Base-by-base conservation (phyloP, 768 basidiomycete species). In the Boletus rubescentipes region DNA sequence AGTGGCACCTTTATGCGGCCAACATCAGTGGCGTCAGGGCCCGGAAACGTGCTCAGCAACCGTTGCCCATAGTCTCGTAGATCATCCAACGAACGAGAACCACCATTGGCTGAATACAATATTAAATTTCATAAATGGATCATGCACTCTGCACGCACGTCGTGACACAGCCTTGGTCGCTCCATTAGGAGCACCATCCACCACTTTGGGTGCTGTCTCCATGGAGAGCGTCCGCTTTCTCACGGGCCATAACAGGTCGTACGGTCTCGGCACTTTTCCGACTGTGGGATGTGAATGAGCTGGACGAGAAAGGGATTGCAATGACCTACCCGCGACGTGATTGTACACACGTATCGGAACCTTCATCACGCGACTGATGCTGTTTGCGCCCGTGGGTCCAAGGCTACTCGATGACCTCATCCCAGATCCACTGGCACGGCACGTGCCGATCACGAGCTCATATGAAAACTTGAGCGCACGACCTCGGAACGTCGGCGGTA, bases 281-380 rank as follows among this genome's bases (percentile, higher is more conserved):
- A 85, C 83, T 84, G 55, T 18, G 31, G 10, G 54, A 32, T 12
- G 40, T 14, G 29, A 38, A 43, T 51, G 58, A 40, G 54, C 45
- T 26, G 20, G 59, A 35, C 38, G 26, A 18, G 45, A 32, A 26
- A 34, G 39, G 43, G 48, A 10, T 21, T 36, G 23, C 10, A 31
- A 14, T 53, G 34, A 9, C 29, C 46, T 60, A 93, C 94, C 83
- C 42, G 82, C 75, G 53, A 97, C 90, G 59, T 94, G 77, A 53
- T 92, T 94, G 72, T 97, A 98, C 6, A 98, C 77, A 21, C 93
- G 76, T 41, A 99, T 87, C 0, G 96, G 96, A 1, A 98, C 88
- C 46, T 89, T 90, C 87, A 96, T 91, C 3, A 94, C 81, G 32
- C 85, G 75, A 69, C 90, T 89, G 51, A 77, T 75, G 61, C 82